Percentiles rank a stretch among this genome's conserved stretches.
phyloP scores from a whole-genome alignment of 257 asterid species.

The Solanum medicagineum region DNA sequence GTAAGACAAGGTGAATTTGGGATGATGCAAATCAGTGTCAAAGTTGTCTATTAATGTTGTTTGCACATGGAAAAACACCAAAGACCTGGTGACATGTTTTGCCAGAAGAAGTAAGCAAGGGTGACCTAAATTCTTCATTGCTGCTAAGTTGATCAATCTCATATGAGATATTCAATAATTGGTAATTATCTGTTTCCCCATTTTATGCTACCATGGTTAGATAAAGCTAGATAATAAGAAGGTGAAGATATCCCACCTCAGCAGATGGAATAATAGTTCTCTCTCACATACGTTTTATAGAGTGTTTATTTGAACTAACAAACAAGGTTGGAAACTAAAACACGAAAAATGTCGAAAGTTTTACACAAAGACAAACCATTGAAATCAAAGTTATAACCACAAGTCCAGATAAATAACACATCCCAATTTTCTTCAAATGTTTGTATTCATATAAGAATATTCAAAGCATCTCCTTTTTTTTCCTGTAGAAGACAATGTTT shows the following conservation, averaged over 20 bases:
- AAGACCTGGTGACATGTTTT: constrained; percentile 16
- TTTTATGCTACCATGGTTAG: neutral
- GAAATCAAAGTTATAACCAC: neutral
- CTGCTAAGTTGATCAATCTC: constrained; percentile 10
- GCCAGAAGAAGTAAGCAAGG: neutral
- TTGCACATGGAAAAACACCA: constrained; percentile 41
- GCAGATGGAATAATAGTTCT: neutral
- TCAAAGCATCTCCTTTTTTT: neutral
- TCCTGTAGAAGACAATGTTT: neutral
- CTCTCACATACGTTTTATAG: neutral
- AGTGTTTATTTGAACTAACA: neutral
- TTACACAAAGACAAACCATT: neutral
- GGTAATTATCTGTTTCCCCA: neutral
- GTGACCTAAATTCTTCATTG: neutral
- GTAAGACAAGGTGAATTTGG: too few species aligned
- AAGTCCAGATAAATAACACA: neutral
- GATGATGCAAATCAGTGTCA: too few species aligned
- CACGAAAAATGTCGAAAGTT: neutral
- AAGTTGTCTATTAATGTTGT: constrained; percentile 1
- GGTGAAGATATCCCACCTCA: neutral
- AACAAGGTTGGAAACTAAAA: neutral
- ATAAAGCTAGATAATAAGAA: neutral
- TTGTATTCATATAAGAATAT: constrained; percentile 13
- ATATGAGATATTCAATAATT: constrained; percentile 10
- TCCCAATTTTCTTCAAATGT: constrained; percentile 6